A percentile compares a stretch with the other conserved stretches of the same genome.
Evolutionary conservation across 805 yeast species (phyloP).

Genomic region (Blastobotrys mokoenaii): DNA sequence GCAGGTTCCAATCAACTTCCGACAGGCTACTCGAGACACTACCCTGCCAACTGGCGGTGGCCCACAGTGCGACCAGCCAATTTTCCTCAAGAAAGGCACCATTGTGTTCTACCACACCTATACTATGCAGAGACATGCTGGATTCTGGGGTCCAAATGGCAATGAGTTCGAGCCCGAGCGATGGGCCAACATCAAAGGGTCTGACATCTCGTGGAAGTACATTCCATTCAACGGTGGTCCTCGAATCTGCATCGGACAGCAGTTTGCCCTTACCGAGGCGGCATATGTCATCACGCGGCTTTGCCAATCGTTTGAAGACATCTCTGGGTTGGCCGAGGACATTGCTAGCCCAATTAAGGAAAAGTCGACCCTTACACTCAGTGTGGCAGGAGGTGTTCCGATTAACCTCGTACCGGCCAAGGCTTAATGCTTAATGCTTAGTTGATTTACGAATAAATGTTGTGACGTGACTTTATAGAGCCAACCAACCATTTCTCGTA

Average conservation of each 20-base stretch:
- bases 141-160: slow-evolving; percentile 38
- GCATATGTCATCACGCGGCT: slow-evolving; percentile 37
- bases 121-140: slow-evolving; percentile 34
- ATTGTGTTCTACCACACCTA: slow-evolving; percentile 30
- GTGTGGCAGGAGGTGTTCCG: slow-evolving; percentile 14
- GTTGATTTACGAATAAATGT: too few species aligned
- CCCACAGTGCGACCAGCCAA: slow-evolving; percentile 28
- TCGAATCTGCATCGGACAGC: slow-evolving; percentile 48
- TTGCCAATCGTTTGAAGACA: slow-evolving; percentile 20
- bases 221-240: slow-evolving; percentile 51
- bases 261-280: slow-evolving; percentile 47
- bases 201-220: slow-evolving; percentile 37
- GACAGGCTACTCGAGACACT: slow-evolving; percentile 36
- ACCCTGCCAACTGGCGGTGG: slow-evolving; percentile 47
- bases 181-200: slow-evolving; percentile 32
- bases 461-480: too few species aligned
- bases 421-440: too few species aligned
- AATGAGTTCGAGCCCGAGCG: slow-evolving; percentile 38
- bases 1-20: slow-evolving; percentile 38
- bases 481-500: too few species aligned
- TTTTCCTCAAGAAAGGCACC: slow-evolving; percentile 34
- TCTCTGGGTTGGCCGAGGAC: slow-evolving; percentile 6
- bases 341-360: slow-evolving; percentile 33
- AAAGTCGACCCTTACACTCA: slow-evolving; percentile 18
- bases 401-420: slow-evolving; percentile 5